Conservation (phyloP, 2,329 filamentous ascomycete genomes). For the Aureobasidium zeae region DNA sequence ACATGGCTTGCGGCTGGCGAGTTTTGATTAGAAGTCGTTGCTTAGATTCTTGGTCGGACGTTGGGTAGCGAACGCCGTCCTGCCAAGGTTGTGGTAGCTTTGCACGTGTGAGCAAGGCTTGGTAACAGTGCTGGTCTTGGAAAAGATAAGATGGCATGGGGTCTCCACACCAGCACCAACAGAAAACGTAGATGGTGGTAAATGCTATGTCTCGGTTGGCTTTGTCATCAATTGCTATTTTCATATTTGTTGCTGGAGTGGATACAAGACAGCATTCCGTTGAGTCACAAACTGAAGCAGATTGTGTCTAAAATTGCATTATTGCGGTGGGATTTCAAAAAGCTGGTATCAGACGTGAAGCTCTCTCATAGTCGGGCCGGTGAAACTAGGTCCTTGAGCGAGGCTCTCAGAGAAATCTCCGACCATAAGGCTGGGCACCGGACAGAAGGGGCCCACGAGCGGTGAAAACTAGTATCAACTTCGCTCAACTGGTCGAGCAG, state of each 20-base stretch:
- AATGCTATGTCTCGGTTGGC: not conserved
- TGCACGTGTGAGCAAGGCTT: slow-evolving; percentile 11
- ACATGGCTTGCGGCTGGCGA: not conserved
- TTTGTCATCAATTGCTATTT: not conserved
- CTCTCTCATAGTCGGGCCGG: slow-evolving; percentile 12
- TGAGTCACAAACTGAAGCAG: slow-evolving; percentile 2
- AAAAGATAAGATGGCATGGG: slow-evolving; percentile 8
- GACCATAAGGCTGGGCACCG: slow-evolving; percentile 1
- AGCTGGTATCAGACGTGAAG: not conserved
- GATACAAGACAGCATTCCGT: not conserved
- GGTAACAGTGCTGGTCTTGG: slow-evolving; percentile 10
- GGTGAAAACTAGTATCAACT: slow-evolving; percentile 3
- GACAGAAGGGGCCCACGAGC: slow-evolving; percentile 2
- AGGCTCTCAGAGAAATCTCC: slow-evolving; percentile 14
- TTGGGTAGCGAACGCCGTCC: too few relatives aligned
- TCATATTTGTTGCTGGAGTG: not conserved
- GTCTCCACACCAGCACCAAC: slow-evolving; percentile 8
- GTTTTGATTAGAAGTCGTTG: not conserved
- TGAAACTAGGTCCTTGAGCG: not conserved
- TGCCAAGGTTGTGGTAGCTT: slow-evolving; percentile 12
- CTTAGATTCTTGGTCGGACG: too few relatives aligned
- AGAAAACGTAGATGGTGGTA: not conserved
- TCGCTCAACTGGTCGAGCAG: not conserved
- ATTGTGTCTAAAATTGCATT: slow-evolving; percentile 2
- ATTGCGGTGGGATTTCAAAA: slow-evolving; percentile 5